phyloP scores from a whole-genome alignment of 2,329 filamentous ascomycete genomes.

The Sclerotinia borealis region DNA sequence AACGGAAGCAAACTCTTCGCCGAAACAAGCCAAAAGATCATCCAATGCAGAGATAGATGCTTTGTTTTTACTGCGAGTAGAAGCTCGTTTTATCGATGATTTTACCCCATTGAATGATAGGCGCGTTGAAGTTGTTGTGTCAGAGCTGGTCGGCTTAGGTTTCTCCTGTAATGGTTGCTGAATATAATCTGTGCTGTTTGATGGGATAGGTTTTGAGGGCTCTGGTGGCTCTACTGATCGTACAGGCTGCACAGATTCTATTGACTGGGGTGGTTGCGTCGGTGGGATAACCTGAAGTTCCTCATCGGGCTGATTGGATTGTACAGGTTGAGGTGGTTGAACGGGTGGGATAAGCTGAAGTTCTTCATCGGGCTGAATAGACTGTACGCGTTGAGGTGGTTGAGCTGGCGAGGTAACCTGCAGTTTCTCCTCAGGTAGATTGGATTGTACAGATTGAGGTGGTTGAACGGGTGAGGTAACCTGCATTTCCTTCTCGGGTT shows the following conservation, averaged over 20 bases:
- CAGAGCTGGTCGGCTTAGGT: background rate
- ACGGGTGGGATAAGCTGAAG: too few species aligned
- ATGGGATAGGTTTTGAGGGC: background rate
- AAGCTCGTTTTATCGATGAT: background rate
- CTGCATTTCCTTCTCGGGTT: too few species aligned
- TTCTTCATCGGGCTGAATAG: background rate
- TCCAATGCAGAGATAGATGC: conserved; percentile 11
- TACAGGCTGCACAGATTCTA: background rate
- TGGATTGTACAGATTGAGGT: background rate
- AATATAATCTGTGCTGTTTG: background rate
- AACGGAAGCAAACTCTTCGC: background rate
- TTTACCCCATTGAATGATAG: background rate
- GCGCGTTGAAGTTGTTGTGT: background rate
- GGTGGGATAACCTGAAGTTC: too few species aligned
- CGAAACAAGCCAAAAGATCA: conserved; percentile 12
- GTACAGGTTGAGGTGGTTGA: too few species aligned
- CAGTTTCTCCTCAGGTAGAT: background rate
- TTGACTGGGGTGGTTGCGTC: background rate
- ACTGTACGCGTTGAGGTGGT: background rate
- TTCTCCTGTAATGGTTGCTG: background rate
- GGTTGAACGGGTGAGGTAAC: too few species aligned
- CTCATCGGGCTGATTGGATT: too few species aligned
- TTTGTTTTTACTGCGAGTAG: background rate
- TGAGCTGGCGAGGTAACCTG: background rate
- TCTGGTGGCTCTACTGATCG: background rate